Base-by-base conservation (phyloP, 1,284 basidiomycete genomes). In the Rhodotorula sp. region DNA sequence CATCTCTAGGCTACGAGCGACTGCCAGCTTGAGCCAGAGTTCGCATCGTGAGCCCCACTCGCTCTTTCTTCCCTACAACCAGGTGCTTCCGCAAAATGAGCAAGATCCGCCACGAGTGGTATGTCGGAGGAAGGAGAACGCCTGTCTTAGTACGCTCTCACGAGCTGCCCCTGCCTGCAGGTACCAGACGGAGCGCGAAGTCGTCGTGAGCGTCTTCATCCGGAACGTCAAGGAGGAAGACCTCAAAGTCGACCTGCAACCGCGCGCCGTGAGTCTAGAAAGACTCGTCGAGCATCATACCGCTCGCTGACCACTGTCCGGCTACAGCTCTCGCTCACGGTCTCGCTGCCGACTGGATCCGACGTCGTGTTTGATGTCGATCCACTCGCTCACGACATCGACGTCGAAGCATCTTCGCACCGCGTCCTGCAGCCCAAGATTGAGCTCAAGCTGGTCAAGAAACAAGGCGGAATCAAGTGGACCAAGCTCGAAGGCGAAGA, bases 391-490 rank as follows among this genome's bases (percentile, higher is more conserved):
- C 90, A 90, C 60, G 87, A 88, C 79, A 91, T 96, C 76, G 85
- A 89, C 77, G 83, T 88, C 0, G 83, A 84, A 29, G 82, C 84
- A 70, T 87, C 87, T 76, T 84, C 84, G 30, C 89, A 83, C 80
- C 86, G 87, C 6, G 87, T 94, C 22, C 86, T 91, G 18, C 89
- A 89, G 76, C 87, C 92, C 74, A 96, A 96, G 80, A 85, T 95
- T 62, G 93, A 93, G 79, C 80, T 91, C 62, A 84, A 85, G 29
- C 83, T 93, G 33, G 82, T 78, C 46, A 94, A 93, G 81, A 82
- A 84, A 69, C 84, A 81, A 0, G 81, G 79, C 22, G 88, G 87
- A 6, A 81, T 79, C 57, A 80, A 90, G 71, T 96, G 94, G 94
- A 86, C 87, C 18, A 81, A 82, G n/a, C 83, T 94, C 33, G 82